A percentile compares a stretch with the other conserved stretches of the same genome.
Evolutionary conservation across 2,329 filamentous ascomycete species (phyloP).

Genomic region (Fusarium tjaetaba): DNA sequence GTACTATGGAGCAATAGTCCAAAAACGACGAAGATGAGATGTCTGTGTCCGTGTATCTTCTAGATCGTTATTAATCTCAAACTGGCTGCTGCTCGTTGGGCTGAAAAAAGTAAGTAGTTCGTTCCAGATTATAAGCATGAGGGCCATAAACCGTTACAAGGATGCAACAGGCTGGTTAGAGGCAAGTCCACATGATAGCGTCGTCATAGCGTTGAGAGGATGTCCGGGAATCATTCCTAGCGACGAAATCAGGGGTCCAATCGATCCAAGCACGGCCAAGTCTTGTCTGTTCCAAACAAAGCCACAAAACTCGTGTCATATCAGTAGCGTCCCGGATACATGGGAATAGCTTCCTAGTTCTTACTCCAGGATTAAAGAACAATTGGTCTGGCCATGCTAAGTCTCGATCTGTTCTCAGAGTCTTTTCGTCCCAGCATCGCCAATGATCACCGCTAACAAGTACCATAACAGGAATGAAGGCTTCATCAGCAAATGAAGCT

Average conservation of each 20-base stretch:
- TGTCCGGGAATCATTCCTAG: neutral
- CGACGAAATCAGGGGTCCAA: neutral
- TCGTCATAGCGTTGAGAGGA: neutral
- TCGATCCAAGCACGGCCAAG: neutral
- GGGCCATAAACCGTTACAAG: neutral
- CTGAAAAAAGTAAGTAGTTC: neutral
- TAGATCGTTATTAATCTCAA: neutral
- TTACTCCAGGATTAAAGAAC: neutral
- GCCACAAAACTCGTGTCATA: neutral
- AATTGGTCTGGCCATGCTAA: neutral
- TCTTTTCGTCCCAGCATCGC: neutral
- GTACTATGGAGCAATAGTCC: neutral
- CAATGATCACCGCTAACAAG: neutral
- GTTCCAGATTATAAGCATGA: neutral
- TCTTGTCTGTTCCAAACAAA: neutral
- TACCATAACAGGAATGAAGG: neutral
- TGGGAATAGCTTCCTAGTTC: neutral
- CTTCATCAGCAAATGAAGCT: neutral
- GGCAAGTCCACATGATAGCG: neutral
- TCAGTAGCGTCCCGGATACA: neutral
- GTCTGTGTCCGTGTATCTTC: neutral
- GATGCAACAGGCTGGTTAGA: neutral
- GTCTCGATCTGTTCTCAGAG: neutral
- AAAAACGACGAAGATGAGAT: neutral
- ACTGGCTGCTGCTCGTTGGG: neutral